Percentiles rank a stretch among this genome's conserved stretches.
phyloP scores from a whole-genome alignment of 768 basidiomycete genomes.

The Fistulinella prunicolor region DNA sequence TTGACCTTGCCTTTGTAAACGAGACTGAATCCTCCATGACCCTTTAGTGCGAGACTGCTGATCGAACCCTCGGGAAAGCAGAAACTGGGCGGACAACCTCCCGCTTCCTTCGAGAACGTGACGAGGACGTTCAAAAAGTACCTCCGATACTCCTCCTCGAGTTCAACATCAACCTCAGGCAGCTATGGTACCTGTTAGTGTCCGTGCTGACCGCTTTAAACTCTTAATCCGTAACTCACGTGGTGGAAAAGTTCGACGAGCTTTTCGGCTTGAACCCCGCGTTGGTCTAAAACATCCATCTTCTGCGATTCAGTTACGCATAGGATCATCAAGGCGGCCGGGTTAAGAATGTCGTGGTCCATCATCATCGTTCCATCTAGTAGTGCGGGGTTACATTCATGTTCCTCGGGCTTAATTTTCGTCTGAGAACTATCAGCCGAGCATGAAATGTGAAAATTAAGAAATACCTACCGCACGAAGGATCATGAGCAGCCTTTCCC shows the following conservation, averaged over 20 bases:
- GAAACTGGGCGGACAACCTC: conserved; percentile 19
- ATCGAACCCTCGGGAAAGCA: conserved; percentile 8
- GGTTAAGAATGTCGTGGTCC: conserved; percentile 17
- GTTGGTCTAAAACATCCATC: conserved; percentile 1
- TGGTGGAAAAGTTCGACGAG: conserved; percentile 25
- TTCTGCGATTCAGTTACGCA: conserved; percentile 10
- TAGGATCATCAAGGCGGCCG: conserved; percentile 16
- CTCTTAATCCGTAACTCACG: conserved; percentile 11
- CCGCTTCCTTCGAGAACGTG: conserved; percentile 16
- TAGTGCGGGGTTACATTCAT: conserved; percentile 25
- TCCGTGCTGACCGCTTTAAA: neutral
- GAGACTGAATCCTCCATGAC: conserved; percentile 20
- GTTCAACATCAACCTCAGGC: conserved; percentile 15
- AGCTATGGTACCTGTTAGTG: conserved; percentile 16
- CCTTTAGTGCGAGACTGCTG: neutral
- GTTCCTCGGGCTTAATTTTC: conserved; percentile 3
- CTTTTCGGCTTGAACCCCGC: neutral
- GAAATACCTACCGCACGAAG: conserved; percentile 17
- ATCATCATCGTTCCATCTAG: conserved; percentile 16
- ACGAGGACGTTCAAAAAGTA: conserved; percentile 18
- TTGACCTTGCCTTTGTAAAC: conserved; percentile 19
- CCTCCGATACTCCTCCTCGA: conserved; percentile 18
- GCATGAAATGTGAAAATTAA: neutral
- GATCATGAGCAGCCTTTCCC: conserved; percentile 8
- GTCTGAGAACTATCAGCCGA: conserved; percentile 15